Evolutionary conservation across 2,329 filamentous ascomycete genomes (phyloP).

Genomic region (Seiridium cupressi): DNA sequence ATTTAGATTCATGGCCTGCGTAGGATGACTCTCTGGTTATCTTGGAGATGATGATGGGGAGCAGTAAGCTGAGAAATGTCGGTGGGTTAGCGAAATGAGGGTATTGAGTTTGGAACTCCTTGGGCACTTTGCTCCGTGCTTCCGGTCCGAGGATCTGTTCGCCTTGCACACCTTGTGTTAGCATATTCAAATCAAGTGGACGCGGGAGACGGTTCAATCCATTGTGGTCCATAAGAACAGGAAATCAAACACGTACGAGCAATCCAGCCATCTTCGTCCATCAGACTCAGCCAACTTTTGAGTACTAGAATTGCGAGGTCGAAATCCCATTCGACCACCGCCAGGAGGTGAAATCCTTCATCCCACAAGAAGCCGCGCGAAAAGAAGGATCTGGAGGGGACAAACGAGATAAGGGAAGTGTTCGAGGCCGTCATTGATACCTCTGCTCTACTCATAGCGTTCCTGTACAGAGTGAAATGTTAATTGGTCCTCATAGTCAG

Average conservation of each 20-base stretch:
- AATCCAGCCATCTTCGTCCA: slow-evolving; percentile 95
- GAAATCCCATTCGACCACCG: slow-evolving; percentile 86
- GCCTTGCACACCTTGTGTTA: neutral
- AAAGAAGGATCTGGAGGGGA: slow-evolving; percentile 90
- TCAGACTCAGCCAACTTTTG: slow-evolving; percentile 87
- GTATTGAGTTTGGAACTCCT: slow-evolving; percentile 92
- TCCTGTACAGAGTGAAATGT: slow-evolving; percentile 19
- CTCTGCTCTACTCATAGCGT: slow-evolving; percentile 65
- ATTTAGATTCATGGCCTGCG: slow-evolving; percentile 87
- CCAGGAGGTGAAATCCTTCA: slow-evolving; percentile 87
- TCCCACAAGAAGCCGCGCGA: slow-evolving; percentile 94
- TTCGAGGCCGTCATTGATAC: slow-evolving; percentile 72
- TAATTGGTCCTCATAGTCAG: neutral
- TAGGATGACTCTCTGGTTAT: slow-evolving; percentile 91
- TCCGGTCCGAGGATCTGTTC: slow-evolving; percentile 86
- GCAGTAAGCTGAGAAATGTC: slow-evolving; percentile 85
- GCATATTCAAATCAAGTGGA: neutral
- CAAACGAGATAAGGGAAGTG: slow-evolving; percentile 74
- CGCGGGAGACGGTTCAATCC: too few relatives aligned
- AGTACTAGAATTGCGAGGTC: slow-evolving; percentile 81
- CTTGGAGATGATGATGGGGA: slow-evolving; percentile 85
- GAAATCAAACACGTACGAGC: slow-evolving; percentile 45
- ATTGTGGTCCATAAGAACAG: too few relatives aligned
- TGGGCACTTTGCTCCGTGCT: slow-evolving; percentile 87
- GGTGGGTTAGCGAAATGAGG: slow-evolving; percentile 97